These are phyloP conservation scores for Rhododendron ovatum DNA, from an alignment of 148 eudicot species.

Conservation along the genomic window DNA sequence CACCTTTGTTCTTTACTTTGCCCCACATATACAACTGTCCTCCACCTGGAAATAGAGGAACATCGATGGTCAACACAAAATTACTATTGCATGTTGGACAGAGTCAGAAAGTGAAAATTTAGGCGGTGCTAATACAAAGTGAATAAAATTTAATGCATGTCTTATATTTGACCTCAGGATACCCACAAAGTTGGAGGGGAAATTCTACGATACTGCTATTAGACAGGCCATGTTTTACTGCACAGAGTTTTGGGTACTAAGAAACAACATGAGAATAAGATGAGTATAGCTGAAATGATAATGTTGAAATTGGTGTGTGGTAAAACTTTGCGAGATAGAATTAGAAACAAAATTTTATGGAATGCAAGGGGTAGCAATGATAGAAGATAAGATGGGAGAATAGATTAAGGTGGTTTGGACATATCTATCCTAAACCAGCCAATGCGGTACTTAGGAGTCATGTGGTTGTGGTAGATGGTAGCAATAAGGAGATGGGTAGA, in stretches of 20 bases:
- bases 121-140: background rate
- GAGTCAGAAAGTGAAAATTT: background rate
- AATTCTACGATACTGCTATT: background rate
- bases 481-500: background rate
- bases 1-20: slow-evolving; percentile 79
- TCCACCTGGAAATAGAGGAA: slow-evolving; percentile 50
- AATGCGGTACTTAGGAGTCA: background rate
- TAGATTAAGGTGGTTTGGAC: background rate
- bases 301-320: too few species aligned
- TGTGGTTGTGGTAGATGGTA: background rate
- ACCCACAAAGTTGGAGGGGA: too few species aligned
- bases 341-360: too few species aligned
- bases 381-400: too few species aligned
- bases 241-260: background rate
- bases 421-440: background rate
- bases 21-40: slow-evolving; percentile 99
- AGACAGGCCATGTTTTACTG: background rate
- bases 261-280: background rate
- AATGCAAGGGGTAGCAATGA: too few species aligned
- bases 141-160: too few species aligned
- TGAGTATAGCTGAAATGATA: too few species aligned
- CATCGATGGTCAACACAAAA: background rate
- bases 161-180: too few species aligned
- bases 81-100: background rate
- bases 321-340: too few species aligned